These are phyloP conservation scores for Talaromyces amestolkiae DNA, from an alignment of 2,329 filamentous ascomycete species.

Conservation along the genomic window DNA sequence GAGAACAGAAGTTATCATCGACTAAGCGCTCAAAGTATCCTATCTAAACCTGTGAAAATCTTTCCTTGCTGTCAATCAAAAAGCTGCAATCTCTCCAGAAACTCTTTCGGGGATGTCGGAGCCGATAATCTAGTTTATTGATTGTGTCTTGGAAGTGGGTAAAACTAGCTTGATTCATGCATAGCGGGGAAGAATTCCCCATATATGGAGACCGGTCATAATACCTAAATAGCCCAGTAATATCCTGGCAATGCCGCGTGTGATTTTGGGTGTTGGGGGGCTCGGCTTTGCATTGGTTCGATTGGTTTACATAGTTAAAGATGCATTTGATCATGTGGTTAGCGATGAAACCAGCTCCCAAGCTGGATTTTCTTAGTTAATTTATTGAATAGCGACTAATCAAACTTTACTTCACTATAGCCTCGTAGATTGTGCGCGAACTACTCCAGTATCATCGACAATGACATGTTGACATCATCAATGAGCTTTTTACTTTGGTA, in stretches of 20 bases:
- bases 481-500: conserved; percentile 50
- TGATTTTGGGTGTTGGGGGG: not conserved
- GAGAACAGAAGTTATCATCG: not conserved
- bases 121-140: not conserved
- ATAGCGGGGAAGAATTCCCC: not conserved
- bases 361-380: not conserved
- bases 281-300: not conserved
- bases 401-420: not conserved
- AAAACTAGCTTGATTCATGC: not conserved
- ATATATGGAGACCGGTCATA: not conserved
- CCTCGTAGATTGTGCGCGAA: not conserved
- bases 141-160: not conserved
- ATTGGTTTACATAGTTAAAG: not conserved
- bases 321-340: not conserved
- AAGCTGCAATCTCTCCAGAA: not conserved
- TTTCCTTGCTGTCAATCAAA: not conserved
- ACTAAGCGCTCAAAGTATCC: not conserved
- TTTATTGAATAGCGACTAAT: not conserved
- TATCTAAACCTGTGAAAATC: not conserved
- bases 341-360: not conserved
- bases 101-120: not conserved
- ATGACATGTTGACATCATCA: conserved; percentile 28
- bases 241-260: not conserved
- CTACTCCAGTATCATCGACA: not conserved
- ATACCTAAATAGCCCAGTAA: not conserved